A percentile compares a stretch with the other conserved stretches of the same genome.
These are phyloP conservation scores for Phoenix dactylifera DNA, from an alignment of 176 grass and related monocot species.

Conservation along the genomic window DNA sequence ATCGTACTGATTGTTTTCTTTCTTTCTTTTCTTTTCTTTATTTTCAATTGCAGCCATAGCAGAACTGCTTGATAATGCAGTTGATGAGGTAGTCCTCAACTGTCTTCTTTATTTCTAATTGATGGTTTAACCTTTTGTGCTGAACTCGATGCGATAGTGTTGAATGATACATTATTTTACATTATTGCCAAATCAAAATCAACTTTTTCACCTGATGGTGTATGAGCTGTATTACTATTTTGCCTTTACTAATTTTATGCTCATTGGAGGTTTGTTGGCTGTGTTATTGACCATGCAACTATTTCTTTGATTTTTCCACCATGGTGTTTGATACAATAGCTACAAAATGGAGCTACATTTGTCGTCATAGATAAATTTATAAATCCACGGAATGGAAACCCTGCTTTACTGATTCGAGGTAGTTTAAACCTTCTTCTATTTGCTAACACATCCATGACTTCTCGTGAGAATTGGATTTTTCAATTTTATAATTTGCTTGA, in stretches of 20 bases:
- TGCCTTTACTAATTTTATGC: too few species aligned
- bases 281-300: too few species aligned
- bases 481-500: neutral
- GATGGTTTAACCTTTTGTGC: neutral
- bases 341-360: constrained; percentile 37
- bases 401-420: constrained; percentile 41
- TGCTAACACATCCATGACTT: neutral
- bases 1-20: neutral
- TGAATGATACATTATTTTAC: too few species aligned
- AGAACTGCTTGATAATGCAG: constrained; percentile 48
- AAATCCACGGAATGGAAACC: constrained; percentile 15
- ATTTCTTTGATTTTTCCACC: too few species aligned
- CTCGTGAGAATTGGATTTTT: neutral
- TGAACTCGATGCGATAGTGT: too few species aligned
- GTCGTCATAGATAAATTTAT: constrained; percentile 38
- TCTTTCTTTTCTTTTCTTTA: constrained; percentile 13
- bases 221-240: too few species aligned
- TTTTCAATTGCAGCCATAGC: constrained; percentile 35
- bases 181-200: too few species aligned
- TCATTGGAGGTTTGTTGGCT: too few species aligned
- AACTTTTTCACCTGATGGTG: too few species aligned
- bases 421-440: constrained; percentile 1
- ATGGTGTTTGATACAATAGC: constrained; percentile 15
- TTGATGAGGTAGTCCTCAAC: constrained; percentile 34
- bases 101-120: neutral